These are phyloP conservation scores for Triticum urartu DNA, from an alignment of 176 grass and related monocot species.

Conservation along the genomic window DNA sequence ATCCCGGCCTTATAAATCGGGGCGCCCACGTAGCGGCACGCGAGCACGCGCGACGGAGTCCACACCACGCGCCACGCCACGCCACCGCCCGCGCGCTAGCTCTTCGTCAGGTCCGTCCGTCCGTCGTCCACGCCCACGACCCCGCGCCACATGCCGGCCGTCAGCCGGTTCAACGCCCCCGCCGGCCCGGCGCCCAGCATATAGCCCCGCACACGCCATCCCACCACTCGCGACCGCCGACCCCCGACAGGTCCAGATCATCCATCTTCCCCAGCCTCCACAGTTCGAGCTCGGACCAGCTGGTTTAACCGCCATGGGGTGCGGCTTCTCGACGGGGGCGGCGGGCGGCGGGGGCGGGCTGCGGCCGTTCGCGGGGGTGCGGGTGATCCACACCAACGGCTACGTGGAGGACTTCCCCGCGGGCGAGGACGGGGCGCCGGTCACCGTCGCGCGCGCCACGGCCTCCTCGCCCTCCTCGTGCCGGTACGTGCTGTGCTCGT, in stretches of 20 bases:
- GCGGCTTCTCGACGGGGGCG: constrained; percentile 26
- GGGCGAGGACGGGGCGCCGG: constrained; percentile 24
- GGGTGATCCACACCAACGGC: constrained; percentile 96
- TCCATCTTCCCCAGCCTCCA: too few species aligned
- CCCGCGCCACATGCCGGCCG: background rate
- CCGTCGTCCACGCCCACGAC: background rate
- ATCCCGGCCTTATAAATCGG: background rate
- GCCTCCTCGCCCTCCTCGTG: background rate
- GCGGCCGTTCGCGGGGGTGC: constrained; percentile 52
- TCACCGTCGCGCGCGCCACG: constrained; percentile 58
- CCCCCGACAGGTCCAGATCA: too few species aligned
- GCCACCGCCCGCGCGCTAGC: background rate
- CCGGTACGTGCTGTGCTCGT: constrained; percentile 68
- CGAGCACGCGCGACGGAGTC: background rate
- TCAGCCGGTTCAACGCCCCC: background rate
- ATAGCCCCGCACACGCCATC: background rate
- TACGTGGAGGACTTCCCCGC: constrained; percentile 86
- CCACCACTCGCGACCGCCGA: background rate
- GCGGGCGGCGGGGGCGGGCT: background rate
- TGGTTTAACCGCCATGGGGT: constrained; percentile 43
- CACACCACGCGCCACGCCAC: background rate
- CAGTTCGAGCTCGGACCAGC: background rate
- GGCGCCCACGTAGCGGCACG: background rate
- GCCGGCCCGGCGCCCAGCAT: background rate
- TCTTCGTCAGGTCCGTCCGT: constrained; percentile 13